Evolutionary conservation across 139 green algal species (phyloP), one percentile per base, ranked within the genome.

Genomic region (Chlorella sp.): DNA sequence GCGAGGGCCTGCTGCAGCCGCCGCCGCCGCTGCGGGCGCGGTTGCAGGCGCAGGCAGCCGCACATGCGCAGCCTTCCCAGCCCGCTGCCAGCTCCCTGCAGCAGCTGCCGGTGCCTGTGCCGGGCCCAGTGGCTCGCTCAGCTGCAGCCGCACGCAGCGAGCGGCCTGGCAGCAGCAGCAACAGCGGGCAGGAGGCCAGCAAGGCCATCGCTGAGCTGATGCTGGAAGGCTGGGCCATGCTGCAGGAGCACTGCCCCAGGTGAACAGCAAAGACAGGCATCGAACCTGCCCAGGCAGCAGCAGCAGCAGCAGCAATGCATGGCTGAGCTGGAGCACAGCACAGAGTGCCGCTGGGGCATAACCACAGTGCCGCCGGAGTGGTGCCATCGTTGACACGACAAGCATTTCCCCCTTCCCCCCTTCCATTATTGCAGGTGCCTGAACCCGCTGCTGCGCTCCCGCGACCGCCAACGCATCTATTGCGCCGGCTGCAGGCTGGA

Each of bases 171-270:
- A 23, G 68, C 32, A 47, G 32, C 68, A 74, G 68, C n/a, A 15
- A 11, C 68, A 74, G 68, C 18, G n/a, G n/a, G n/a, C 55, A 81
- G 12, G 79, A 78, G 28, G 81, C 70, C 70, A 86, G 81, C 57
- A 30, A 78, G 55, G 23, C n/a, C 3, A 83, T 89, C 26, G 86
- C 86, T n/a, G 79, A 87, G n/a, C 67, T 85, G 60, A 90, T 90
- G 87, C 69, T 90, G 57, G n/a, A 87, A 34, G 87, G 87, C 55
- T 90, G 87, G 87, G 76, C 84, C 3, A 65, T 90, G 41, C 67
- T 90, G 34, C 63, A 74, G 7, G 70, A 90, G 5, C 78, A 90
- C 70, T 90, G 87, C 70, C 87, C 87, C 38, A 60, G 74, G 65
- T 90, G 60, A 32, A 28, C 20, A 3, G 3, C 32, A n/a, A 9